Evolutionary conservation across 768 basidiomycete species (phyloP), one percentile per base, ranked within the genome.

Genomic region (Lactarius trivialis): DNA sequence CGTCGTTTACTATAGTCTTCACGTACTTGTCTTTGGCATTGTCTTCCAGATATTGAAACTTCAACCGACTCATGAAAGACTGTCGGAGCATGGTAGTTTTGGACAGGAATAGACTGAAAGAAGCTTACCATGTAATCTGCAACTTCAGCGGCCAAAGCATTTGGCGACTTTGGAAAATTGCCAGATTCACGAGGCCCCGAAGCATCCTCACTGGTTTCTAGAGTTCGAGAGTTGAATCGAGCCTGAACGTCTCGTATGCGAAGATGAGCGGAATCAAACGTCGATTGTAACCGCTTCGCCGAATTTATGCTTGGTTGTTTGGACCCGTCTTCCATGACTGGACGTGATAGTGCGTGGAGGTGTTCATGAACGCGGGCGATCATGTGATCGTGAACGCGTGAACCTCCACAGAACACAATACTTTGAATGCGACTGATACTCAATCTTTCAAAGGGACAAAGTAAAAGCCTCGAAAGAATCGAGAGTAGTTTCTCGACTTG

Each of bases 11-110:
- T 68, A 95, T 93, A 0, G 85, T 85, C 71, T 88, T 88, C 68
- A 93, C 80, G 69, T 94, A 95, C 73, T 88, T 86, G 68, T 91
- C 85, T 70, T 95, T 96, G 3, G 93, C 90, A 67, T 93, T 90
- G 72, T 93, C 90, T 69, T 96, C 91, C 19, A 93, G 76, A 70
- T 92, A 93, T 65, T 90, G 88, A 69, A 91, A 93, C 73, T 95
- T 95, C 30, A 94, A 82, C 68, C 90, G 90, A 26, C 86, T 80
- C 21, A 93, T 76, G 67, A 85, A 89, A 7, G 84, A 77, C 89
- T 90, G 56, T 17, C 21, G 2, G n/a, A 54, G 19, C 37, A 43
- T 14, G 2, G n/a, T 32, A 24, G 30, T 19, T 24, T 28, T 12
- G 26, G 9, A 52, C 8, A n/a, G 24, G 9, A n/a, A 3, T 56